Evolutionary conservation across 208 protist genomes (phyloP), one percentile per base, ranked within the genome.

Genomic region (Crithidia expoeki): DNA sequence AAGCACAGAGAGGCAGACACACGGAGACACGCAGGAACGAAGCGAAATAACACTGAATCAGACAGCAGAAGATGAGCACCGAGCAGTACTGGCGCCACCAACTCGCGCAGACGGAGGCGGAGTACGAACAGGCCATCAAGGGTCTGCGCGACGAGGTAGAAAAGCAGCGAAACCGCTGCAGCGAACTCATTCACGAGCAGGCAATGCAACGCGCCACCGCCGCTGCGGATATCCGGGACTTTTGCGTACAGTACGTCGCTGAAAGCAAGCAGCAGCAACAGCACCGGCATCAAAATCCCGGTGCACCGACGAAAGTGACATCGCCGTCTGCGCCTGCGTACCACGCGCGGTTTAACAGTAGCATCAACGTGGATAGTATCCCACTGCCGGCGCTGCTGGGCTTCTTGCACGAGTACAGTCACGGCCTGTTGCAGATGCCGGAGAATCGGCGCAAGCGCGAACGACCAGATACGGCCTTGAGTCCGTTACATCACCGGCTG

Each of bases 401-500:
- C 50, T 94, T 92, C 55, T 68, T 96, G 33, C 86, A 93, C 64
- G 68, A 84, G 59, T 94, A 94, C 81, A 96, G 86, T 52, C 81
- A 88, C 44, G 91, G 91, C 28, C 72, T 96, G 27, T 72, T 94
- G 33, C 85, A 83, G 16, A 61, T 67, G 23, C 72, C 74, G 23
- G 78, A 88, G 52, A 87, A 65, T 36, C 50, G 52, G 23, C 86
- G 91, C 28, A 96, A 96, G 74, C 85, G 90, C 21, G 47, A 74
- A 17, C 86, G 87, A 2, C 72, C 68, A 19, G 59, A 68, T 47
- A 34, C 14, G 30, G 51, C 38, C 40, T 32, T 58, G 28, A 64
- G 32, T 47, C 55, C 59, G 21, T 19, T 66, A 60, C 83, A 84
- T 38, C 83, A 86, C 36, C 78, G 88, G 5, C 72, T 93, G 44